Base-by-base conservation (phyloP, 23 red algal species). In the Chondrus crispus region DNA sequence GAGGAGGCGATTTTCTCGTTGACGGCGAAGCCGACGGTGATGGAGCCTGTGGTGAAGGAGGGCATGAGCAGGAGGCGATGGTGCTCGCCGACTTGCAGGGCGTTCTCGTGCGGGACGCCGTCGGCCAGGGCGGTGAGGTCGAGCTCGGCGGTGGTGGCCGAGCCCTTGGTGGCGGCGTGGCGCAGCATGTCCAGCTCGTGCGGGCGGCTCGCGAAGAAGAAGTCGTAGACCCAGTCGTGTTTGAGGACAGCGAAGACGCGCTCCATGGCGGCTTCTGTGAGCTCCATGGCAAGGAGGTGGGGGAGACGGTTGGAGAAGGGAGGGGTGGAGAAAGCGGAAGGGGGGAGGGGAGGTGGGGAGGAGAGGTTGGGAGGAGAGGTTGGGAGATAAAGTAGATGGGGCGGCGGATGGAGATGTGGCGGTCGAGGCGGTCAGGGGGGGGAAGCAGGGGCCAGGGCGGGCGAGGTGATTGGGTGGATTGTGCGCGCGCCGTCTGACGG, bases 211-310 rank as follows among this genome's bases (percentile, higher is more conserved):
- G 46, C 58, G 84, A 87, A 87, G 63, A 87, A 73, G 66, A 87
- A 87, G 35, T 74, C 35, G 41, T 68, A 87, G 45, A 87, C 84
- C 84, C 84, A 87, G 84, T 87, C 46, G 46, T 87, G 84, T 4
- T 57, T 55, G 66, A 87, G 84, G 9, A 87, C 37, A 5, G 39
- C 36, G 66, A 74, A 74, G 38, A 87, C 36, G 4, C 32, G 84
- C 28, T 71, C 84, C 32, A 82, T 38, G 51, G 57, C 45, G 2
- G 77, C 51, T 54, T 32, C 51, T 19, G 50, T 54, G 2, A 5
- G 7, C 1, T 19, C 10, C 7, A 54, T 18, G 29, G 77, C 5
- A 4, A 62, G 12, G 69, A 43, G 77, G 7, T 49, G 51, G 42
- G 57, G 77, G 51, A 82, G 57, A 54, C 14, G 49, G 32, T 30